Percentiles rank a stretch among this genome's conserved stretches.
These are phyloP conservation scores for Penicillium italicum DNA, from an alignment of 2,329 filamentous ascomycete species.

Conservation along the genomic window DNA sequence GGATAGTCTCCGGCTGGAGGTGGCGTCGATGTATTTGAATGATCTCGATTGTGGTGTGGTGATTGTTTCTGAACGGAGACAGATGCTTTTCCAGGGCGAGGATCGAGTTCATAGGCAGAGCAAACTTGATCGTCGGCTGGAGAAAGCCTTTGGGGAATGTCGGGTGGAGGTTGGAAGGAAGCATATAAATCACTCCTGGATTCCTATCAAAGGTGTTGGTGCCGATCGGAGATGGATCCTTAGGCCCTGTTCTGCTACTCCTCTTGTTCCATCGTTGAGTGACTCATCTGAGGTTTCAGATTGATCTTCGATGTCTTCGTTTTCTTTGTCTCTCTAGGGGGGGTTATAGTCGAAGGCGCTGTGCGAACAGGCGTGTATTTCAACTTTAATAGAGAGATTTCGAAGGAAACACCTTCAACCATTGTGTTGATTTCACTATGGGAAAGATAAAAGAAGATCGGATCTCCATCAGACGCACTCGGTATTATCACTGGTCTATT, in stretches of 20 bases:
- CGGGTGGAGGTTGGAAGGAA: constrained; percentile 5
- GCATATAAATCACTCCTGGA: constrained; percentile 5
- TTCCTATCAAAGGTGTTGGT: constrained; percentile 7
- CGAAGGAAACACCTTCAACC: neutral
- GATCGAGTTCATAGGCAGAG: constrained; percentile 6
- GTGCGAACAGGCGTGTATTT: neutral
- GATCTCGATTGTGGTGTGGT: constrained; percentile 7
- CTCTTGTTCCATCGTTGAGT: constrained; percentile 3
- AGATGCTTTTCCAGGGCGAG: constrained; percentile 3
- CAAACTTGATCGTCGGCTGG: constrained; percentile 3
- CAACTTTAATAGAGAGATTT: too few species aligned
- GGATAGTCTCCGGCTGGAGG: constrained; percentile 9
- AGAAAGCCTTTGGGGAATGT: neutral
- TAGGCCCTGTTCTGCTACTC: constrained; percentile 7
- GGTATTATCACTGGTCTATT: neutral
- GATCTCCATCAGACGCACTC: neutral
- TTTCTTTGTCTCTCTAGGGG: neutral
- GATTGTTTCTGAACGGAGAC: constrained; percentile 7
- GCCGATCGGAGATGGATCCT: constrained; percentile 3
- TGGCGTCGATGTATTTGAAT: constrained; percentile 8
- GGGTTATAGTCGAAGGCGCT: neutral
- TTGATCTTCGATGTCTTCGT: neutral
- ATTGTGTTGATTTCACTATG: neutral
- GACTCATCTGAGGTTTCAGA: neutral
- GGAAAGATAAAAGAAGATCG: too few species aligned